Evolutionary conservation across 306 rosid species (phyloP), one percentile per base, ranked within the genome.

Genomic region (Vicia faba): DNA sequence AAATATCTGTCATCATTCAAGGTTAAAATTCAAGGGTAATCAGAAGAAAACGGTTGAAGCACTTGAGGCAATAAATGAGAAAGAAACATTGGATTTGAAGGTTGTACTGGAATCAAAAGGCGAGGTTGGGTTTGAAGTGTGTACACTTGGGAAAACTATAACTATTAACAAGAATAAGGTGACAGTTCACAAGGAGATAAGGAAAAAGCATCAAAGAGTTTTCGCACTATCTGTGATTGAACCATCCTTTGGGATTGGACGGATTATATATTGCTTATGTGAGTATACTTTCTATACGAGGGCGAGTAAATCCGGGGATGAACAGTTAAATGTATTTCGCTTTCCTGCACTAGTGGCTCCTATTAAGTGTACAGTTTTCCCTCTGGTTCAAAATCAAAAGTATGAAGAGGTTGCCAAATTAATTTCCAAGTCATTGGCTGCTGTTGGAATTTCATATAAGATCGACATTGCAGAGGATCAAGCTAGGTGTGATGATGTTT

Each of bases 191-290:
- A 90, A 85, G 78, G 96, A 90, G 83, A 95, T 43, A 64, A 90
- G 83, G 85, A 93, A 84, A 70, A 93, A 88, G 64, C 95, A 93
- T 73, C 96, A 84, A 58, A 81, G 99, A 66, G 95, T 88, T 67
- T 93, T 93, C 82, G 90, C 99, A 8, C 99, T 97, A 20, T 93
- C 99, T 10, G 99, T 93, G 55, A 90, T 93, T 28, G 96, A 93
- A 61, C 99, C 99, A 12, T 93, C 97, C 20, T 93, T 93, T 79
- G 99, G 99, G 65, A 88, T 90, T 7, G 99, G 97, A 14, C 85
- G 99, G 59, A 93, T 93, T 64, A 87, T 93, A 12, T 88, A 90
- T 70, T 93, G 97, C 79, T 90, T 95, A 33, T 95, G n/a, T n/a
- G n/a, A n/a, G n/a, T n/a, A n/a, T n/a, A n/a, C n/a, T n/a, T n/a